These are phyloP conservation scores for Globisporangium heterothallicum DNA, from an alignment of 352 stramenopile genomes.

Conservation along the genomic window DNA sequence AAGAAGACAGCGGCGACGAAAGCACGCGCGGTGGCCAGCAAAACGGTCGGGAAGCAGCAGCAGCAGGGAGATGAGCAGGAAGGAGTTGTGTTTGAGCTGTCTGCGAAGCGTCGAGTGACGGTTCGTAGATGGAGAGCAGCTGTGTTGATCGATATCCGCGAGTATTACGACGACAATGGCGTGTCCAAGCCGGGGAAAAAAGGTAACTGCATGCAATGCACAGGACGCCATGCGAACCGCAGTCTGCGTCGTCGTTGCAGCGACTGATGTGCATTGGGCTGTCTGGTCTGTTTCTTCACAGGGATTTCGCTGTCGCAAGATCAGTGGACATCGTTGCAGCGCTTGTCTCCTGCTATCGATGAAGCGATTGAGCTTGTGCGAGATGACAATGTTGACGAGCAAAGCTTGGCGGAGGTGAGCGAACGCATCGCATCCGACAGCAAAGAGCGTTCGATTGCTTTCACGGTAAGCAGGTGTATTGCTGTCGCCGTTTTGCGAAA, in stretches of 20 bases:
- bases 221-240: background rate
- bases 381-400: conserved; percentile 29
- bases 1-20: background rate
- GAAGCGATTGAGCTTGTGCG: conserved; percentile 42
- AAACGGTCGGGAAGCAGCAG: conserved; percentile 1
- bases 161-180: conserved; percentile 71
- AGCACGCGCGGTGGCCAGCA: background rate
- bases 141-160: conserved; percentile 62
- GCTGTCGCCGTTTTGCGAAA: too few relatives aligned
- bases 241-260: background rate
- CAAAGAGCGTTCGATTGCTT: conserved; percentile 39
- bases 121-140: conserved; percentile 50
- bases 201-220: conserved; percentile 23
- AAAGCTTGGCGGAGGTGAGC: conserved; percentile 23
- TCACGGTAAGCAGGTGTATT: too few relatives aligned
- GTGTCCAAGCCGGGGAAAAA: conserved; percentile 67
- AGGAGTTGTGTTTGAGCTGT: conserved; percentile 43
- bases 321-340: conserved; percentile 47
- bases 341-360: conserved; percentile 28
- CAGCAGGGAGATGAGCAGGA: conserved; percentile 12
- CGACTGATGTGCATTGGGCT: background rate
- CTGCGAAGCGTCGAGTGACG: conserved; percentile 49
- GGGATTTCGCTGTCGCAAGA: conserved; percentile 53
- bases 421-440: conserved; percentile 28
- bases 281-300: conserved; percentile 7